phyloP scores from a whole-genome alignment of 2,329 filamentous ascomycete species.

The Aspergillus eucalypticola region DNA sequence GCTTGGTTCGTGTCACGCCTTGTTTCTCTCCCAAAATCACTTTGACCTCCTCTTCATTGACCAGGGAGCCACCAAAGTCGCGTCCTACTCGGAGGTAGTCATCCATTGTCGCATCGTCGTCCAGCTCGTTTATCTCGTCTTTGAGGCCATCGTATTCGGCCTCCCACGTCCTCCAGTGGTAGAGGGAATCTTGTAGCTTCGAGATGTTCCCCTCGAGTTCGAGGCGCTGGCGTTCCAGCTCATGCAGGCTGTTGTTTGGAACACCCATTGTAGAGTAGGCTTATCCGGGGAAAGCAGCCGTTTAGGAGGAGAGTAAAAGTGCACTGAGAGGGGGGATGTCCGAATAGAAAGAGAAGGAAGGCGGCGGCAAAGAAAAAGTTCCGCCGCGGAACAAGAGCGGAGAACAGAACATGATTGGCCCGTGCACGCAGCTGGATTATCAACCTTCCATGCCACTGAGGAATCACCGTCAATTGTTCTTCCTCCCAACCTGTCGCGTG shows the following conservation, averaged over 20 bases:
- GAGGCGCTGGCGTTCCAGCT: conserved; percentile 72
- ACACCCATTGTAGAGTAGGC: conserved; percentile 30
- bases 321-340: not conserved
- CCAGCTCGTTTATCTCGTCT: conserved; percentile 69
- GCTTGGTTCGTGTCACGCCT: conserved; percentile 51
- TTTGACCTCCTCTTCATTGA: conserved; percentile 55
- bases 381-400: conserved; percentile 18
- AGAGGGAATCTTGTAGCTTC: conserved; percentile 72
- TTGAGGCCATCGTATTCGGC: conserved; percentile 87
- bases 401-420: conserved; percentile 26
- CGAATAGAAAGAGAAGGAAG: conserved; percentile 11
- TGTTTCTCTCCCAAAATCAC: conserved; percentile 52
- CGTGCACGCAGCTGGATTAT: conserved; percentile 22
- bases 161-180: conserved; percentile 89
- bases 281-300: conserved; percentile 5
- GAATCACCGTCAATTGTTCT: conserved; percentile 7
- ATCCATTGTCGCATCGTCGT: conserved; percentile 50
- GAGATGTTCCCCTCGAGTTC: conserved; percentile 74
- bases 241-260: conserved; percentile 57
- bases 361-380: conserved; percentile 22
- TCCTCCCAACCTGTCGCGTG: conserved; percentile 1
- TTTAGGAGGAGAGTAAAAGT: not conserved
- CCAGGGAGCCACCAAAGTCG: conserved; percentile 48
- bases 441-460: conserved; percentile 12
- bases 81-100: conserved; percentile 54